phyloP scores from a whole-genome alignment of 2,329 filamentous ascomycete genomes.

The Talaromyces marneffei region DNA sequence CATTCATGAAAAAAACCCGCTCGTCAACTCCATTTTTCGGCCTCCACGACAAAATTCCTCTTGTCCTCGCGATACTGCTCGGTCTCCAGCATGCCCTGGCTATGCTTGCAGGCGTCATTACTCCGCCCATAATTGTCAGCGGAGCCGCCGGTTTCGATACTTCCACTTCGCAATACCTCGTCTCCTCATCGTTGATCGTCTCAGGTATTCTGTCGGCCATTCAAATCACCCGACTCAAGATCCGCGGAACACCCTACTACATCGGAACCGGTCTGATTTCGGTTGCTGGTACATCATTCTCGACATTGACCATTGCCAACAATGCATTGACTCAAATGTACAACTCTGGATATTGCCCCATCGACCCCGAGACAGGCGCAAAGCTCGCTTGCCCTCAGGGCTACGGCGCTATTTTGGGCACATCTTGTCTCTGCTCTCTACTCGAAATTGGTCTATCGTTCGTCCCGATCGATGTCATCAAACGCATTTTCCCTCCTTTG shows the following conservation, averaged over 20 bases:
- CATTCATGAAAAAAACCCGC: conserved; percentile 65
- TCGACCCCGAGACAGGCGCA: conserved; percentile 44
- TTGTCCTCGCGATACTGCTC: conserved; percentile 60
- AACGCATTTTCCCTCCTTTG: conserved; percentile 61
- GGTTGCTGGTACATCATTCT: conserved; percentile 63
- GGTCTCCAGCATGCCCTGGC: conserved; percentile 65
- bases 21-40: conserved; percentile 64
- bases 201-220: conserved; percentile 60
- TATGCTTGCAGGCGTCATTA: conserved; percentile 59
- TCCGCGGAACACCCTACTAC: conserved; percentile 58
- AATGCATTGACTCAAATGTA: conserved; percentile 61
- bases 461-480: conserved; percentile 54
- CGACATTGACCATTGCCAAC: conserved; percentile 59
- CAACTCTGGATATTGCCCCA: conserved; percentile 56
- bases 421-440: conserved; percentile 41
- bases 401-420: conserved; percentile 61
- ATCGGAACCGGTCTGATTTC: conserved; percentile 62
- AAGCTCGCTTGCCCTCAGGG: conserved; percentile 60
- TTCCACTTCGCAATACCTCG: conserved; percentile 57
- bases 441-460: conserved; percentile 62
- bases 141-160: conserved; percentile 54
- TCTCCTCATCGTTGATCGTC: conserved; percentile 63
- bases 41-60: conserved; percentile 61
- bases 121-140: conserved; percentile 60
- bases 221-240: conserved; percentile 62